Percentiles rank a stretch among this genome's conserved stretches.
These are phyloP conservation scores for Rhododendron williamsianum DNA, from an alignment of 148 eudicot genomes.

Conservation along the genomic window DNA sequence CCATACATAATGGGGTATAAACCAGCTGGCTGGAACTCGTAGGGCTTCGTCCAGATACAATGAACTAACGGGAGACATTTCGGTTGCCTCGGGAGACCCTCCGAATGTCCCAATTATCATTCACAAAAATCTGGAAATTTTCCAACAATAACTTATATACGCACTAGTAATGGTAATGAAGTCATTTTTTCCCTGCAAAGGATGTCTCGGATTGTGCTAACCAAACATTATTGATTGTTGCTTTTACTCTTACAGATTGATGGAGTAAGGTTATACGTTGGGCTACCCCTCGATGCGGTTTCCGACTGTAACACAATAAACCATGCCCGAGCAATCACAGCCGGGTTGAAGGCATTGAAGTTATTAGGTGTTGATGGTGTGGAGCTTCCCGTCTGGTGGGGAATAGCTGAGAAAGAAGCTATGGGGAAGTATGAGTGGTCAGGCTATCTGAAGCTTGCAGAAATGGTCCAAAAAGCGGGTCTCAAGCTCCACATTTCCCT, in stretches of 20 bases:
- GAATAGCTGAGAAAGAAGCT: slow-evolving; percentile 60
- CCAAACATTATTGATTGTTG: neutral
- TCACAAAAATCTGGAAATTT: too few relatives aligned
- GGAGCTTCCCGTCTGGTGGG: slow-evolving; percentile 95
- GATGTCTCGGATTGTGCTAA: neutral
- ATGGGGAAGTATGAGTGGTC: slow-evolving; percentile 78
- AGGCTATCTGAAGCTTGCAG: slow-evolving; percentile 55
- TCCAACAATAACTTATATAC: neutral
- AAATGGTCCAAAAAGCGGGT: slow-evolving; percentile 54
- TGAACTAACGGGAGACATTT: too few relatives aligned
- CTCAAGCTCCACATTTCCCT: slow-evolving; percentile 59
- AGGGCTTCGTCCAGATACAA: too few relatives aligned
- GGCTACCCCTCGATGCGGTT: slow-evolving; percentile 68
- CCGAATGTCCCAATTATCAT: too few relatives aligned
- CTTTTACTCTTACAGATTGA: slow-evolving; percentile 34
- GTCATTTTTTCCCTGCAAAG: neutral
- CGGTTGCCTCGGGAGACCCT: too few relatives aligned
- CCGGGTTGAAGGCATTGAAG: slow-evolving; percentile 72
- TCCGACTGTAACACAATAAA: slow-evolving; percentile 46
- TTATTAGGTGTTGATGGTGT: slow-evolving; percentile 85
- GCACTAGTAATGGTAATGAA: neutral
- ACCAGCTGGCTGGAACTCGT: too few relatives aligned
- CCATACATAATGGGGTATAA: too few relatives aligned
- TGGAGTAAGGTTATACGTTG: slow-evolving; percentile 54
- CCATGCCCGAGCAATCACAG: slow-evolving; percentile 58